Evolutionary conservation across 441 rosid species (phyloP), one percentile per base, ranked within the genome.

Genomic region (Pelargonium cotyledonis): DNA sequence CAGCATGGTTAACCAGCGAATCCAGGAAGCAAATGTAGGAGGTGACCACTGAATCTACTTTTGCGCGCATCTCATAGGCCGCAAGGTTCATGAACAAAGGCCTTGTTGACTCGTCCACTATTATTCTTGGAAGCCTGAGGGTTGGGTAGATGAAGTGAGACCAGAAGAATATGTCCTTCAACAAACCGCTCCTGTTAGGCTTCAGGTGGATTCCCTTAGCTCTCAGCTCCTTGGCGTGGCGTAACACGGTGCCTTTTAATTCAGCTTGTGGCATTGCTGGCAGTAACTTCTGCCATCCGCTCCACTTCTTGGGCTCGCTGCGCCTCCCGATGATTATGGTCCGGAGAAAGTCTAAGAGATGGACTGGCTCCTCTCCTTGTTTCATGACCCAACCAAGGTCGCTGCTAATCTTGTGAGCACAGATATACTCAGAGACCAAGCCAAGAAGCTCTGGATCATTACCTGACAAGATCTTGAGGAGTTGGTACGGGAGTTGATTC

Each of bases 401-500:
- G 63, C 43, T 40, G 64, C 44, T n/a, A 67, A 60, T 23, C 67
- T 62, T 0, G 2, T 16, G 9, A 58, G 60, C 5, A 72, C 60
- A 66, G 66, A 72, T 5, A 0, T 47, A 16, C 5, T 15, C 15
- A 67, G 46, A 11, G 63, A 67, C 9, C 44, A 3, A 11, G 0
- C 2, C 53, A 21, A 11, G 51, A 58, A 10, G 55, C 1, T 46
- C 9, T 0, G 1, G 4, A 53, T 40, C 29, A 5, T 40, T 35
- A 8, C 16, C 7, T 6, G 67, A 63, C 44, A 74, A 49, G 53
- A 66, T 18, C 65, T 70, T 19, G 21, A 74, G 67, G 60, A 74
- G 47, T 1, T 8, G 19, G 16, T 26, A 66, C 11, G 73, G 77
- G n/a, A 69, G 47, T 60, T 74, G 77, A 61, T 73, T 72, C 65